A percentile compares a stretch with the other conserved stretches of the same genome.
Conservation (phyloP, 2,329 filamentous ascomycete species). For the Penicillium occitanis region DNA sequence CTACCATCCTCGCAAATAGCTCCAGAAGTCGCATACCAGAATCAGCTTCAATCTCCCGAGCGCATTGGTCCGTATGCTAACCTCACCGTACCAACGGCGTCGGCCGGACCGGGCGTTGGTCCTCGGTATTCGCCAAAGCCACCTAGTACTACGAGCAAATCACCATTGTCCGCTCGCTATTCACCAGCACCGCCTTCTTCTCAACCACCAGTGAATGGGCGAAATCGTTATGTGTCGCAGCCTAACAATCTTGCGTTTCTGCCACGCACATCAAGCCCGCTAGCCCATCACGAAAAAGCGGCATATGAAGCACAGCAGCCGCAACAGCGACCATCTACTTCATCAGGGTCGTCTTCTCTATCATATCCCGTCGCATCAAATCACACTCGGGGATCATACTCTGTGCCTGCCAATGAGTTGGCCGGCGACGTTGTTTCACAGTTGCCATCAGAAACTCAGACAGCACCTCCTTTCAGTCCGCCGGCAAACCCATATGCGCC, state of each 20-base stretch:
- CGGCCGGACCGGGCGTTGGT: conserved; percentile 32
- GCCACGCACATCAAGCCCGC: conserved; percentile 64
- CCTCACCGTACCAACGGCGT: conserved; percentile 30
- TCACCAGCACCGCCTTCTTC: conserved; percentile 47
- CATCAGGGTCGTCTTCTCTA: conserved; percentile 22
- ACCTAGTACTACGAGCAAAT: conserved; percentile 34
- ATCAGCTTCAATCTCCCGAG: conserved; percentile 35
- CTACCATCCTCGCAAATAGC: conserved; percentile 20
- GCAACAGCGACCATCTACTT: conserved; percentile 29
- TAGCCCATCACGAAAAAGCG: conserved; percentile 53
- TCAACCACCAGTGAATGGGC: conserved; percentile 27
- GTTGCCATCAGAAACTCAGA: conserved; percentile 26
- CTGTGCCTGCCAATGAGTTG: conserved; percentile 15
- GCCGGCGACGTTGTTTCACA: conserved; percentile 5
- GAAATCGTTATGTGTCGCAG: conserved; percentile 44
- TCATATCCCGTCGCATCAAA: neutral
- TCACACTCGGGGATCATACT: conserved; percentile 13
- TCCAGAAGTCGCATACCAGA: conserved; percentile 23
- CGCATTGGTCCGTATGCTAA: conserved; percentile 35
- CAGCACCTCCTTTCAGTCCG: conserved; percentile 27
- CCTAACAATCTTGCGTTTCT: conserved; percentile 54
- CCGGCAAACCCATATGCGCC: conserved; percentile 36
- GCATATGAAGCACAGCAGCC: conserved; percentile 34
- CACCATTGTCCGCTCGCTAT: conserved; percentile 43
- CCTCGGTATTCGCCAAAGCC: conserved; percentile 47